Evolutionary conservation across 2,329 filamentous ascomycete species (phyloP).

Genomic region (Leptographium procerum): DNA sequence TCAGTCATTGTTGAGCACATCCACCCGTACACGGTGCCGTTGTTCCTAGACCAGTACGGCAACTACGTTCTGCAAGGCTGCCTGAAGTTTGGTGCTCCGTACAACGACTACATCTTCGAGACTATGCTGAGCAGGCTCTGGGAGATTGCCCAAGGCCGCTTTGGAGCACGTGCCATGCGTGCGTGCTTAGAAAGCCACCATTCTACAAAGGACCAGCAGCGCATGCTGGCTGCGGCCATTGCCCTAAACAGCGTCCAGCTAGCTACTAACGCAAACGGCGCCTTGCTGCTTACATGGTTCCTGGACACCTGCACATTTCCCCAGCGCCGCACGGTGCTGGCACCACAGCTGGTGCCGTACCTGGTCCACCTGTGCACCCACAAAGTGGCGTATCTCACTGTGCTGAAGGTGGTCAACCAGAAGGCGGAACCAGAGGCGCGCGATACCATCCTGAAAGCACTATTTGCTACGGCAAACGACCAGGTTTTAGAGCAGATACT

Average conservation of each 20-base stretch:
- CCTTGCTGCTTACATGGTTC: slow-evolving; percentile 91
- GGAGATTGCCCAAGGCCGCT: slow-evolving; percentile 86
- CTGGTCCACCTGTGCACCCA: slow-evolving; percentile 94
- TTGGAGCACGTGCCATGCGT: slow-evolving; percentile 90
- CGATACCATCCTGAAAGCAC: slow-evolving; percentile 75
- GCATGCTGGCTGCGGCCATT: slow-evolving; percentile 87
- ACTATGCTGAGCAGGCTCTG: slow-evolving; percentile 90
- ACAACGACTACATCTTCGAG: slow-evolving; percentile 96
- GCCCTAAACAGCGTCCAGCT: slow-evolving; percentile 94
- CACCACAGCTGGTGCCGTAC: slow-evolving; percentile 83
- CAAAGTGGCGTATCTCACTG: slow-evolving; percentile 94
- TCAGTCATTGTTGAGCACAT: slow-evolving; percentile 72
- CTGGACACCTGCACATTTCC: slow-evolving; percentile 96
- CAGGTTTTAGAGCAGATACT: slow-evolving; percentile 82
- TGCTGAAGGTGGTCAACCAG: slow-evolving; percentile 97
- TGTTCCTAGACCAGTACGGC: slow-evolving; percentile 95
- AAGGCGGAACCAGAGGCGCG: slow-evolving; percentile 87
- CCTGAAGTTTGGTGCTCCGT: slow-evolving; percentile 77
- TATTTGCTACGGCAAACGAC: slow-evolving; percentile 87
- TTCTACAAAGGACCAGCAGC: slow-evolving; percentile 86
- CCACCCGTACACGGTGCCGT: slow-evolving; percentile 73
- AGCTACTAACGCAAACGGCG: slow-evolving; percentile 91
- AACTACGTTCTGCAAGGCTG: slow-evolving; percentile 98
- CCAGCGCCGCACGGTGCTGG: slow-evolving; percentile 77
- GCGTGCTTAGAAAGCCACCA: slow-evolving; percentile 95